A percentile compares a stretch with the other conserved stretches of the same genome.
Evolutionary conservation across 163 green algal species (phyloP).

Genomic region (Chloroidium sp.): DNA sequence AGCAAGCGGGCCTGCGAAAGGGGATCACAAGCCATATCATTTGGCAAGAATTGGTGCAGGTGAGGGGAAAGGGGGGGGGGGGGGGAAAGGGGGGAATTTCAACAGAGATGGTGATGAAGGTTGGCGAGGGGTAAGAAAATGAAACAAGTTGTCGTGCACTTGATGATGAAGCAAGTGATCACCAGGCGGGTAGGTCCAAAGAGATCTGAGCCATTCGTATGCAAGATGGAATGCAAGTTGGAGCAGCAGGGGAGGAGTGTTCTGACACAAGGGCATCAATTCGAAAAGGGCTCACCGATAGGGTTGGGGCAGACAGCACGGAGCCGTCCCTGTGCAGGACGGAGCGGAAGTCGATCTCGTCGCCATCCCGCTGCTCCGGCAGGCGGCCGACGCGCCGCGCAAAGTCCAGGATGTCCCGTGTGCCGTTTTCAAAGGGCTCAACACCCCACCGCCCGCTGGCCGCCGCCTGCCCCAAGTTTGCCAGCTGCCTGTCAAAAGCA

Average conservation of each 20-base stretch:
- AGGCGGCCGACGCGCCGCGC: constrained; percentile 67
- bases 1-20: no score
- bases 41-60: no score
- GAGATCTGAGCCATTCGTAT: background rate
- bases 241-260: no score
- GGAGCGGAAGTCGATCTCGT: constrained; percentile 67
- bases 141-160: no score
- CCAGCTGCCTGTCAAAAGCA: constrained; percentile 39
- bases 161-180: background rate
- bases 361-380: constrained; percentile 64
- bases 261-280: no score
- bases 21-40: no score
- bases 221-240: background rate
- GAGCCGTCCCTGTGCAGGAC: constrained; percentile 92
- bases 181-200: background rate
- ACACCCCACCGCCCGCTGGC: constrained; percentile 43
- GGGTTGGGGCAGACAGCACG: constrained; percentile 69
- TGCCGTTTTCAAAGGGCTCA: constrained; percentile 63
- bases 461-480: constrained; percentile 63
- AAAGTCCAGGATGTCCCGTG: constrained; percentile 86
- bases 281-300: constrained; percentile 21
- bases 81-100: no score
- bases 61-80: no score
- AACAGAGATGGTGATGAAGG: no score
- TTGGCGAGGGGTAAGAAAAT: no score